Base-by-base conservation (phyloP, 768 basidiomycete species). In the Amanita jacksonii region DNA sequence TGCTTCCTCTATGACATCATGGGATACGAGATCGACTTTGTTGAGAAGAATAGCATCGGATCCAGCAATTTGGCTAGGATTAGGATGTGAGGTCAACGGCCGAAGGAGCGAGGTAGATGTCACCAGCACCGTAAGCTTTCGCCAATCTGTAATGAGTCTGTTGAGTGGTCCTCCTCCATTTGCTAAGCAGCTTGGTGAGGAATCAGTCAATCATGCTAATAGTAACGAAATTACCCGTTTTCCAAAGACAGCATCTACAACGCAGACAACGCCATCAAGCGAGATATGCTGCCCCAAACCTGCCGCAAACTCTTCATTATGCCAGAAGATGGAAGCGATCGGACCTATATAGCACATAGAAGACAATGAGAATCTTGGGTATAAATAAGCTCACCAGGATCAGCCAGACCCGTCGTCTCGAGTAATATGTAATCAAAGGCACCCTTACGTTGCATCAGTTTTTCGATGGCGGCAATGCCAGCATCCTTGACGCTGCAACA, bases 401-500 rank as follows among this genome's bases (percentile, higher is more conserved):
- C 94, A 8, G 94, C 94, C 6, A 98, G 70, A 0, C 94, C 94
- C 0, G 96, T 98, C 1, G 94, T 87, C 63, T 99, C 96, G 12
- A 99, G 71, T 33, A 99, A 66, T 50, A 99, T 96, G 60, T 97
- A 85, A 62, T 98, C 96, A 57, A 98, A 93, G 1, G 77, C 75
- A 19, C 90, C 91, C 55, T 85, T 89, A 43, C 77, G 74, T 52
- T 74, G 66, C 85, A 92, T 89, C 45, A 97, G 68, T 54, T 86
- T 86, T 61, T 96, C 90, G 42, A 99, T 96, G 5, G 96, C 91
- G 16, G 91, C 87, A 0, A 87, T 74, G 2, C 96, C 96, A 8
- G 80, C 71, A 58, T 98, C 93, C 54, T 96, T 94, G 65, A 97
- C 88, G 47, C 91, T 93, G 59, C 96, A 99, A 62, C 96, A 99